Evolutionary conservation across 2,329 filamentous ascomycete genomes (phyloP).

Genomic region (Tolypocladium endophyticum): DNA sequence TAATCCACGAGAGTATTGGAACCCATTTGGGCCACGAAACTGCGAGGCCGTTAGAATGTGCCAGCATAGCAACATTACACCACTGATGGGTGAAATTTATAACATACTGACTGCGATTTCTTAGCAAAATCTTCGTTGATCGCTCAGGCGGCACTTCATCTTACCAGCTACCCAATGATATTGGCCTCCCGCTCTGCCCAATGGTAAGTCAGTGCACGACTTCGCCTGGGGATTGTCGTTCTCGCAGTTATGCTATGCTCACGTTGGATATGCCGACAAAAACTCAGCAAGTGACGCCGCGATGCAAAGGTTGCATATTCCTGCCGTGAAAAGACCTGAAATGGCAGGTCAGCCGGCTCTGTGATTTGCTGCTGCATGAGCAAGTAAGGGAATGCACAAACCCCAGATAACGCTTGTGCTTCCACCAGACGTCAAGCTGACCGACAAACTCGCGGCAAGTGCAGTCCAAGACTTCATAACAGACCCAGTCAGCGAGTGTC

Average conservation of each 20-base stretch:
- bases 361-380: neutral
- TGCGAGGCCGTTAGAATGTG: neutral
- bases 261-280: constrained; percentile 48
- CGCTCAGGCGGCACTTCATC: constrained; percentile 37
- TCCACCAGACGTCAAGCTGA: constrained; percentile 55
- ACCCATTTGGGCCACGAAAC: constrained; percentile 14
- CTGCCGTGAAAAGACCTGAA: constrained; percentile 18
- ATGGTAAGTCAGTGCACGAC: neutral
- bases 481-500: neutral
- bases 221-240: neutral
- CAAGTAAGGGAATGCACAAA: constrained; percentile 2
- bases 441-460: constrained; percentile 31
- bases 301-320: constrained; percentile 29
- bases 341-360: neutral
- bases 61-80: neutral
- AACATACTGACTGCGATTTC: constrained; percentile 2
- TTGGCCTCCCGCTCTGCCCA: constrained; percentile 38
- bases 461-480: constrained; percentile 29
- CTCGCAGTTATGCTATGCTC: neutral
- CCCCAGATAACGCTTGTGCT: constrained; percentile 64
- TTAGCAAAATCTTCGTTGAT: constrained; percentile 39
- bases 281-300: constrained; percentile 61
- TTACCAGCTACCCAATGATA: constrained; percentile 60
- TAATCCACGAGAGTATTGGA: constrained; percentile 19
- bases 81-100: too few relatives aligned